Conservation (phyloP, 768 basidiomycete genomes). For the Podaxis sp. region DNA sequence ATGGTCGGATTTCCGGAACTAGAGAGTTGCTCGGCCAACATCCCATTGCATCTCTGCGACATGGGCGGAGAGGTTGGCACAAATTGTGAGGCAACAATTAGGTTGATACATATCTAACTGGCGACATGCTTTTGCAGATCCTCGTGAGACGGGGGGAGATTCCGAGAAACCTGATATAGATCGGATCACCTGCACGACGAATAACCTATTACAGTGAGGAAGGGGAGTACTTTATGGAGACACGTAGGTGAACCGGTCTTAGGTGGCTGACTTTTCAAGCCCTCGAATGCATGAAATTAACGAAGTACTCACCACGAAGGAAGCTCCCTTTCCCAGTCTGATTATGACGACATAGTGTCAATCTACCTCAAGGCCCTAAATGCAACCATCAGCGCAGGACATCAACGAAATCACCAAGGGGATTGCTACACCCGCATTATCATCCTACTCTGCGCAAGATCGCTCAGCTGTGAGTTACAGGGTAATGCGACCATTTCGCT, state of each 20-base stretch:
- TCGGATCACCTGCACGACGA: conserved; percentile 1
- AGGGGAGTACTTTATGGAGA: neutral
- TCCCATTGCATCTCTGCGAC: neutral
- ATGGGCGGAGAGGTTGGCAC: neutral
- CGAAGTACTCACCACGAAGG: conserved; percentile 5
- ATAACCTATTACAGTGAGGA: neutral
- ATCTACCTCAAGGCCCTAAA: conserved; percentile 9
- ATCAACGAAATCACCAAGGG: neutral
- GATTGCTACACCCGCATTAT: conserved; percentile 3
- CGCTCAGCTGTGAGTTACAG: conserved; percentile 2
- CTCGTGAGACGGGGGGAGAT: neutral
- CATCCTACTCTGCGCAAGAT: conserved; percentile 12
- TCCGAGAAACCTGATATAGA: neutral
- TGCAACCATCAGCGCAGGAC: conserved; percentile 11
- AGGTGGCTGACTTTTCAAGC: neutral
- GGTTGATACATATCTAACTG: neutral
- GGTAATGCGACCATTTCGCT: conserved; percentile 1
- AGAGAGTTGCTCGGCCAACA: neutral
- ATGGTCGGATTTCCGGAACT: neutral
- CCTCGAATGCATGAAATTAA: neutral
- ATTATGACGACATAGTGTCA: neutral
- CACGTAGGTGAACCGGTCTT: conserved; percentile 4
- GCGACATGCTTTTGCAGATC: conserved; percentile 7
- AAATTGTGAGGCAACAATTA: neutral
- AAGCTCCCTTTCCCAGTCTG: neutral